Percentiles rank a stretch among this genome's conserved stretches.
Evolutionary conservation across 805 yeast genomes (phyloP).

Genomic region (Candida namnaoensis): DNA sequence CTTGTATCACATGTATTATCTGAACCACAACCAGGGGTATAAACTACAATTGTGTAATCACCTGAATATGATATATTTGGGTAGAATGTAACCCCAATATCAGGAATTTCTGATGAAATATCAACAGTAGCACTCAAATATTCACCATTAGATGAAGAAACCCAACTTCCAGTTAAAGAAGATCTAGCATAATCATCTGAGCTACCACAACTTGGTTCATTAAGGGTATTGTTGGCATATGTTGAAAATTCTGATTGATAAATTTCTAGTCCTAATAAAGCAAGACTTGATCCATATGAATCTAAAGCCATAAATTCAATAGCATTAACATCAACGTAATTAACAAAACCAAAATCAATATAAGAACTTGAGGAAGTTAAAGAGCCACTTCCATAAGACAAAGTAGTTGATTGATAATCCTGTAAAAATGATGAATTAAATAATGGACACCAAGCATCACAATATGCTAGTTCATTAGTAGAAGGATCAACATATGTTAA

Average conservation of each 20-base stretch:
- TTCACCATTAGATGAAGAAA: conserved; percentile 19
- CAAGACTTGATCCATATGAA: conserved; percentile 64
- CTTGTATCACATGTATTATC: conserved; percentile 64
- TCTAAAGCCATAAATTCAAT: conserved; percentile 56
- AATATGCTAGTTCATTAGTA: conserved; percentile 44
- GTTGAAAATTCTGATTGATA: conserved; percentile 46
- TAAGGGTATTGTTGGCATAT: conserved; percentile 69
- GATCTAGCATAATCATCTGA: conserved; percentile 17
- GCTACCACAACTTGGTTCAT: conserved; percentile 51
- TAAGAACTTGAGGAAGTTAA: conserved; percentile 33
- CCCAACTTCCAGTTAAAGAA: conserved; percentile 20
- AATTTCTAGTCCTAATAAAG: conserved; percentile 64
- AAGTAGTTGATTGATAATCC: conserved; percentile 3
- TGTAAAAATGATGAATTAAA: conserved; percentile 28
- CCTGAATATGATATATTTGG: conserved; percentile 73
- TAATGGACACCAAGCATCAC: conserved; percentile 91
- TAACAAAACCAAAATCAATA: conserved; percentile 79
- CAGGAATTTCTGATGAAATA: conserved; percentile 21
- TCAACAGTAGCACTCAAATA: conserved; percentile 24
- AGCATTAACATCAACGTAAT: conserved; percentile 50
- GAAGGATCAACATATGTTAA: conserved; percentile 74
- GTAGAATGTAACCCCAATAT: conserved; percentile 39
- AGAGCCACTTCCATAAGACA: conserved; percentile 22
- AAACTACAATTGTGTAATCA: conserved; percentile 58
- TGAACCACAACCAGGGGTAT: conserved; percentile 78